Base-by-base conservation (phyloP, 805 yeast species). In the Pichia paraexigua region DNA sequence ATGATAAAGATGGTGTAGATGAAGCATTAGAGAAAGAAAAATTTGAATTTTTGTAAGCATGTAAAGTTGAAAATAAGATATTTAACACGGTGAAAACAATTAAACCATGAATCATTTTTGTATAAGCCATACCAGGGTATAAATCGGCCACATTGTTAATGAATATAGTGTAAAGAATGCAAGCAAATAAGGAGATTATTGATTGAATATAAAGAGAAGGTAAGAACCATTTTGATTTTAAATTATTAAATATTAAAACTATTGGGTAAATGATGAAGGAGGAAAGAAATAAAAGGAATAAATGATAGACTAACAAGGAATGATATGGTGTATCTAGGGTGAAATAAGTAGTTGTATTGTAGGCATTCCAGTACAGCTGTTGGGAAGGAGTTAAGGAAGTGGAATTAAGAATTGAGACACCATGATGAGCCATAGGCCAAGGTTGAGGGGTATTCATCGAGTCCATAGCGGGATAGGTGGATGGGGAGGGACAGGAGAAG, bases 81-180 rank as follows among this genome's bases (percentile, higher is more conserved):
- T 87, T 96, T 2, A 71, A 66, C 2, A 75, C 52, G 2, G 82
- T 66, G 12, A 80, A 65, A 47, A 83, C 63, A 12, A 84, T 66
- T 53, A 89, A 67, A 12, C 86, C 76, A 62, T 77, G 70, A 24
- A 85, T 76, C 80, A 87, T 80, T 60, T 75, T 77, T 15, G 78
- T 69, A 66, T 90, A 90, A 0, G 85, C 83, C 63, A 87, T 87
- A 41, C 76, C 73, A 1, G 96, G 96, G 64, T 88, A 92, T 59
- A 88, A 70, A 50, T 76, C 73, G 0, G 87, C 85, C 24, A 82
- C 83, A 18, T 83, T 71, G 5, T 71, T 64, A 41, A 79, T 76
- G 61, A 83, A 88, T 11, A 83, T 67, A 47, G 78, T 74, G 59
- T 82, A 78, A 20, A 76, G 66, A 17, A 81, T 55, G 50, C 85